Percentiles rank a stretch among this genome's conserved stretches.
These are phyloP conservation scores for Vigna trinervia DNA, from an alignment of 306 rosid genomes.

Conservation along the genomic window DNA sequence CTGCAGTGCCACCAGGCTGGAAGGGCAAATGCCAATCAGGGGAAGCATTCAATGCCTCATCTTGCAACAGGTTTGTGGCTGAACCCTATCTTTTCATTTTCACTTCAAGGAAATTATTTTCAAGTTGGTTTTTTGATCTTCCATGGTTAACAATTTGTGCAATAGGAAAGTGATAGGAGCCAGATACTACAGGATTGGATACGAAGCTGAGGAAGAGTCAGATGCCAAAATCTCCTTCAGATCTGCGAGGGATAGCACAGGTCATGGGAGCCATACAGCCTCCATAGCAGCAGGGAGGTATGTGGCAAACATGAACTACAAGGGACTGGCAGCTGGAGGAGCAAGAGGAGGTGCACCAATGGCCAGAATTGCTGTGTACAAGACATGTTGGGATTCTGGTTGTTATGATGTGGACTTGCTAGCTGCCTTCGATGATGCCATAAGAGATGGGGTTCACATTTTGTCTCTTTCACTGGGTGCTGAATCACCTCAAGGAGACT, in stretches of 20 bases:
- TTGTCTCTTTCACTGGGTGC: slow-evolving; percentile 79
- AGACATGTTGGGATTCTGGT: slow-evolving; percentile 88
- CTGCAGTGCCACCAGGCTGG: slow-evolving; percentile 80
- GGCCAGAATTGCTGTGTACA: slow-evolving; percentile 82
- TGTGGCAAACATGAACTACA: slow-evolving; percentile 78
- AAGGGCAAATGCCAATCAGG: slow-evolving; percentile 77
- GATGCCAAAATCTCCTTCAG: slow-evolving; percentile 56
- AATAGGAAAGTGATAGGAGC: slow-evolving; percentile 87
- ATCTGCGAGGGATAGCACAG: slow-evolving; percentile 83
- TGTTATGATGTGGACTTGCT: slow-evolving; percentile 84
- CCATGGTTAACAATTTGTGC: slow-evolving; percentile 38
- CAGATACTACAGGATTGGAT: slow-evolving; percentile 76
- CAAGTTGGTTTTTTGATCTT: neutral
- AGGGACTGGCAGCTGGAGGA: slow-evolving; percentile 75
- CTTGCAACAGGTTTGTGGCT: slow-evolving; percentile 78
- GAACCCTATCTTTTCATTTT: slow-evolving; percentile 23
- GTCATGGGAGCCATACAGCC: slow-evolving; percentile 89
- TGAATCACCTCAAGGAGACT: slow-evolving; percentile 83
- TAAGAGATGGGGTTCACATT: slow-evolving; percentile 82
- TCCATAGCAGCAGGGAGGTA: slow-evolving; percentile 84
- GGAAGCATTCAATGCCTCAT: slow-evolving; percentile 83
- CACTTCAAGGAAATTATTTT: neutral
- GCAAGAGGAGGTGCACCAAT: slow-evolving; percentile 87
- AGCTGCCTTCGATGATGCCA: slow-evolving; percentile 89
- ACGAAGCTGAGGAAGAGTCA: slow-evolving; percentile 73